A percentile compares a stretch with the other conserved stretches of the same genome.
Conservation (phyloP, 352 stramenopile species). For the Elongisporangium prolatum region DNA sequence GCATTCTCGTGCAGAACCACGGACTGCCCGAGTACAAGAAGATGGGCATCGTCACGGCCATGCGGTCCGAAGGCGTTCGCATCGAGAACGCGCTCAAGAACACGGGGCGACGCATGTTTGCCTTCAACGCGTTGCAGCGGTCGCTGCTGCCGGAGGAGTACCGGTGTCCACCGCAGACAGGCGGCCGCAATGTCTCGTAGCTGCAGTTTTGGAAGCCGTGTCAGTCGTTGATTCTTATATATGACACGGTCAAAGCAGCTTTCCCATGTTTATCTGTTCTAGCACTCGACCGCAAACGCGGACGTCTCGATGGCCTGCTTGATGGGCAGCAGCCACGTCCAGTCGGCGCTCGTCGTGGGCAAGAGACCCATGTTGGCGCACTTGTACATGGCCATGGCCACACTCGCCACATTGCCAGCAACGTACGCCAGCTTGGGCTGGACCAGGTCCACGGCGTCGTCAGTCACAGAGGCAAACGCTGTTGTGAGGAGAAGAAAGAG, state of each 20-base stretch:
- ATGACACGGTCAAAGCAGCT: neutral
- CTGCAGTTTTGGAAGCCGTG: constrained; percentile 10
- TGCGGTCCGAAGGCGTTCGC: constrained; percentile 78
- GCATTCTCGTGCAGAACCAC: constrained; percentile 81
- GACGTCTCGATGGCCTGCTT: constrained; percentile 78
- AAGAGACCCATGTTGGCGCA: constrained; percentile 90
- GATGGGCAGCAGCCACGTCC: constrained; percentile 87
- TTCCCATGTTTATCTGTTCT: constrained; percentile 1
- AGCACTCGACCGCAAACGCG: constrained; percentile 48
- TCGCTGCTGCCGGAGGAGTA: constrained; percentile 82
- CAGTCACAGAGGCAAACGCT: constrained; percentile 76
- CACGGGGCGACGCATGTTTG: constrained; percentile 74
- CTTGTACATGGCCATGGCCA: constrained; percentile 91
- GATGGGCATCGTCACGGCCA: constrained; percentile 70
- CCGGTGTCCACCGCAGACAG: constrained; percentile 72
- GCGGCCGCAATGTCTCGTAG: constrained; percentile 77
- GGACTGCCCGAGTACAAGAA: constrained; percentile 68
- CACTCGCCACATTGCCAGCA: constrained; percentile 79
- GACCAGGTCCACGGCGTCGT: constrained; percentile 73
- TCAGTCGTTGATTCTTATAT: neutral
- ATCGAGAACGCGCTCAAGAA: constrained; percentile 87
- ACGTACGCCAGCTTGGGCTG: constrained; percentile 90
- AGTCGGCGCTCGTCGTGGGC: constrained; percentile 90
- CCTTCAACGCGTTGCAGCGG: constrained; percentile 82
- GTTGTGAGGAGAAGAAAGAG: constrained; percentile 3